Percentiles rank a stretch among this genome's conserved stretches.
Evolutionary conservation across 78 protist genomes (phyloP).

Genomic region (Mastigamoeba balamuthi): DNA sequence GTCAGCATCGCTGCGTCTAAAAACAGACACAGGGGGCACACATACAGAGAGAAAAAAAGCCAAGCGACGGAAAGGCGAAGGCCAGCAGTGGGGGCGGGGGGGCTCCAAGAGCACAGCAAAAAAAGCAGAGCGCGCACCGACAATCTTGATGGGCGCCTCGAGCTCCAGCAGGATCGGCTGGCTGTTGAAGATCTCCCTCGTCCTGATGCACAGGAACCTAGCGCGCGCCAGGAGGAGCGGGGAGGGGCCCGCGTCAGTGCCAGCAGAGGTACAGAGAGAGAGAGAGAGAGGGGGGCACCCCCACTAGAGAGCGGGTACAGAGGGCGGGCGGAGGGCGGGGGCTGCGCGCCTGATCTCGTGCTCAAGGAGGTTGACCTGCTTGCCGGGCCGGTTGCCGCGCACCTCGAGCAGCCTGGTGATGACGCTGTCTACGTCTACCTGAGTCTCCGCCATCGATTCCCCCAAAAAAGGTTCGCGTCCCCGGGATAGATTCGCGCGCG

Average conservation of each 20-base stretch:
- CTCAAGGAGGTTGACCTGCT: slow-evolving; percentile 76
- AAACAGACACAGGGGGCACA: background rate
- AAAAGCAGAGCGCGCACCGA: slow-evolving; percentile 68
- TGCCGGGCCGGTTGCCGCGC: slow-evolving; percentile 81
- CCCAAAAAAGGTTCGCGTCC: no score
- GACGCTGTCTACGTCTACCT: slow-evolving; percentile 63
- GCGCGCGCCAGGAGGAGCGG: background rate
- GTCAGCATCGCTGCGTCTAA: background rate
- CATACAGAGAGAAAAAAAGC: background rate
- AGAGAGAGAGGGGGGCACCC: no score
- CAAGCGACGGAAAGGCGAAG: background rate
- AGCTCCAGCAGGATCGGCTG: slow-evolving; percentile 94
- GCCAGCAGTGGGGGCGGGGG: no score
- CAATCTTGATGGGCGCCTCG: slow-evolving; percentile 94
- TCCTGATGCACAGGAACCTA: slow-evolving; percentile 41
- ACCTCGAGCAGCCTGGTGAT: slow-evolving; percentile 79
- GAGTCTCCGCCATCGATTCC: no score
- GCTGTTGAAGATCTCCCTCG: slow-evolving; percentile 80
- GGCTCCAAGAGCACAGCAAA: no score
- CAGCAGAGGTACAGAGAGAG: no score
- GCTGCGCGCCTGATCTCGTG: slow-evolving; percentile 58
- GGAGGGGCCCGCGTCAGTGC: no score
- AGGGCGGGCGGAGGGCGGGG: no score
- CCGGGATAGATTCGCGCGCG: no score
- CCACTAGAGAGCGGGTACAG: no score